phyloP scores from a whole-genome alignment of 805 yeast species.

The Suhomyces sp. region DNA sequence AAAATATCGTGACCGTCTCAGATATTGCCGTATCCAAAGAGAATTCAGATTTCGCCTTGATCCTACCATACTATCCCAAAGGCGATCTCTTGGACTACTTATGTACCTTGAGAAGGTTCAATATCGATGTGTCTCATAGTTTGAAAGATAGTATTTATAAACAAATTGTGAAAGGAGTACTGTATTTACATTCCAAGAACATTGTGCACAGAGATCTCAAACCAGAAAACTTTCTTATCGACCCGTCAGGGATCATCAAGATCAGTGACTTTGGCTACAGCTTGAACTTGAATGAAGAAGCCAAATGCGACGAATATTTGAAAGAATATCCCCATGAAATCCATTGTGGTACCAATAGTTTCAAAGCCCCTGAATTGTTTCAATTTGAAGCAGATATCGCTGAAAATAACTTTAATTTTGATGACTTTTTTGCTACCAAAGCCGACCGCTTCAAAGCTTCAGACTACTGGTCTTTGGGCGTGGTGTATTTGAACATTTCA shows the following conservation, averaged over 20 bases:
- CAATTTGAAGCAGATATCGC: constrained; percentile 18
- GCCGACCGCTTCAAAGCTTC: constrained; percentile 30
- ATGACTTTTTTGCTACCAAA: constrained; percentile 1
- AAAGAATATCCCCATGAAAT: constrained; percentile 17
- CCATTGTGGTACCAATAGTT: constrained; percentile 50
- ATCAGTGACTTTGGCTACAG: constrained; percentile 55
- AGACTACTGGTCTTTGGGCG: constrained; percentile 55
- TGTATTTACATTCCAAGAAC: constrained; percentile 40
- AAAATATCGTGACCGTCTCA: constrained; percentile 27
- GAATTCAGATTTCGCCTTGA: constrained; percentile 29
- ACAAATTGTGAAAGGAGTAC: constrained; percentile 45
- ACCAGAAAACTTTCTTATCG: constrained; percentile 54
- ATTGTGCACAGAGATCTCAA: constrained; percentile 54
- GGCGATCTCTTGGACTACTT: constrained; percentile 50
- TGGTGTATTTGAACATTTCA: constrained; percentile 46
- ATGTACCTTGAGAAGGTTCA: constrained; percentile 37
- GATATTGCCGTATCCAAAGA: constrained; percentile 22
- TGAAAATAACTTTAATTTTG: constrained; percentile 4
- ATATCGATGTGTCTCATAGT: constrained; percentile 28
- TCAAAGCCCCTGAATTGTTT: constrained; percentile 55
- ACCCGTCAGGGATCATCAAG: constrained; percentile 42
- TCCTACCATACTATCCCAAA: constrained; percentile 42
- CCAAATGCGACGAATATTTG: constrained; percentile 5
- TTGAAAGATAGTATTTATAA: constrained; percentile 48
- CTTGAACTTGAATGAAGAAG: constrained; percentile 12